Evolutionary conservation across 1,284 basidiomycete species (phyloP).

Genomic region (Leccinum pallidistipes): DNA sequence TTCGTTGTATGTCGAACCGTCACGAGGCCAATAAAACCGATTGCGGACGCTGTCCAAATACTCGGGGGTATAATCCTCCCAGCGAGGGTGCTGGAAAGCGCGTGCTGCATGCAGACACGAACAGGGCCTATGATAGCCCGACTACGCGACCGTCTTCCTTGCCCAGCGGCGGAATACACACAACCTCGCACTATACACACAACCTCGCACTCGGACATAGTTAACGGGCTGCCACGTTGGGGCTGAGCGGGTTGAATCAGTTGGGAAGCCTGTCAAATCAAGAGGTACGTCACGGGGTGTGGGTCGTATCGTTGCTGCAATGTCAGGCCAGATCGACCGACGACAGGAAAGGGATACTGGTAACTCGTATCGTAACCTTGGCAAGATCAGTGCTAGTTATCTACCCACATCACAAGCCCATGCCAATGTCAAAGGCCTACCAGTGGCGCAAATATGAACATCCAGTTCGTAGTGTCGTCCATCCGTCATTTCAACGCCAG

Average conservation of each 20-base stretch:
- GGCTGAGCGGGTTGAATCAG: slow-evolving; percentile 56
- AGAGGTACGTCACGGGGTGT: slow-evolving; percentile 55
- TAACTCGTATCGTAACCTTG: slow-evolving; percentile 54
- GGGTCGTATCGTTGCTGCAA: slow-evolving; percentile 52
- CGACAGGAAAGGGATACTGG: slow-evolving; percentile 50
- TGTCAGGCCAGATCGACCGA: slow-evolving; percentile 49
- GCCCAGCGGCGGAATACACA: slow-evolving; percentile 40
- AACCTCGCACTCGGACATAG: slow-evolving; percentile 54
- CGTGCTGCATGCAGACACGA: slow-evolving; percentile 54
- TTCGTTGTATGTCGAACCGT: slow-evolving; percentile 51
- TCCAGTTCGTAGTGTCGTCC: slow-evolving; percentile 56
- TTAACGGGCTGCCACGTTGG: slow-evolving; percentile 46
- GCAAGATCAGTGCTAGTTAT: background rate
- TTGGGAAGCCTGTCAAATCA: slow-evolving; percentile 63
- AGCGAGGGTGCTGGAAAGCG: slow-evolving; percentile 53
- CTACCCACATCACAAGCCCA: background rate
- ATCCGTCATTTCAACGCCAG: slow-evolving; percentile 55
- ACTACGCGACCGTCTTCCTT: slow-evolving; percentile 54
- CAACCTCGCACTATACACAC: slow-evolving; percentile 38
- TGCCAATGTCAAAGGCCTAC: slow-evolving; percentile 21
- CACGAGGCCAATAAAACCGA: slow-evolving; percentile 58
- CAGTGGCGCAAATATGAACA: slow-evolving; percentile 60
- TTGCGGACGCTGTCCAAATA: slow-evolving; percentile 43
- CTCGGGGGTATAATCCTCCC: slow-evolving; percentile 67
- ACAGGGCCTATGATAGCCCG: slow-evolving; percentile 56